Evolutionary conservation across 2,329 filamentous ascomycete genomes (phyloP), one percentile per base, ranked within the genome.

Genomic region (Gaeumannomyces sp.): DNA sequence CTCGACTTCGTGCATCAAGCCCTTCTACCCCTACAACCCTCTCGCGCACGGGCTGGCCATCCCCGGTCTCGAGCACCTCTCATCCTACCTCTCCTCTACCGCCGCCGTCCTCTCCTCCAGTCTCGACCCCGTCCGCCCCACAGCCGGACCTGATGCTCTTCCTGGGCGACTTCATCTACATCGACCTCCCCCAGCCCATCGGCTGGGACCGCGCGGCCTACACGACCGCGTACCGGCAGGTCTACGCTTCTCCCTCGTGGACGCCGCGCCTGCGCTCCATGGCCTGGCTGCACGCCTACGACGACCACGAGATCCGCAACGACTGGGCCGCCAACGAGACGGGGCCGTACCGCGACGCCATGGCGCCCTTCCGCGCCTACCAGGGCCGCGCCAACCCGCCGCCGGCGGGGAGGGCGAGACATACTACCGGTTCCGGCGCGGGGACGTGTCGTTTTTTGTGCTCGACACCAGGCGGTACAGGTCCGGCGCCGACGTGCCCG

Each of bases 191-290:
- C 0, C 83, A 87, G 61, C 87, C 90, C 14, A 89, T 93, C 73
- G 93, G 92, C 16, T 86, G 83, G 57, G 83, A 86, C 0, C 79
- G 83, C 0, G 87, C 91, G 64, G 87, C 93, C 71, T 98, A 97
- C 75, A 86, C 93, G 61, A 86, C 91, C 73, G 93, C 97, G 73
- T 99, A 99, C 73, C 89, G 94, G 27, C 92, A 96, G 71, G 89
- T 97, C n/a, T 99, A 99, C 73, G 90, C 92, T 0, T 97, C 93
- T 2, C 94, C 94, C 0, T 94, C 96, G 69, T 99, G 95, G 95
- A 81, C 85, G 1, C 79, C 86, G 0, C 87, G 91, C 14, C 87
- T 87, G 0, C 83, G 89, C 69, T 88, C 92, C 64, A 80, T 98
- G n/a, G 96, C 93, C 70, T 99, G 95, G 95, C 91, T 98, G 59